phyloP scores from a whole-genome alignment of 805 yeast species.

The Saccharomycopsis babjevae region DNA sequence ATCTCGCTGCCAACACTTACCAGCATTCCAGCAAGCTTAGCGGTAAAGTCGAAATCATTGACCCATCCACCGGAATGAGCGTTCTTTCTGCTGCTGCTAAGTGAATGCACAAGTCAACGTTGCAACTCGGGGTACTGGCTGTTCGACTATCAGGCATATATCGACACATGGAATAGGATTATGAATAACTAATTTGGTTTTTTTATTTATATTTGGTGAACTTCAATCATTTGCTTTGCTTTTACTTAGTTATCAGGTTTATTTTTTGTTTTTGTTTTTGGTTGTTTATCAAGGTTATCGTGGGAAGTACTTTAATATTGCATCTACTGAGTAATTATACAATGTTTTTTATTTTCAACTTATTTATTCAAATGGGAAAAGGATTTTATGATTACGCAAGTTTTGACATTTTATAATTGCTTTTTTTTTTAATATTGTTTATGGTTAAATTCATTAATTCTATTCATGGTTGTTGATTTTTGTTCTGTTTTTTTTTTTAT shows the following conservation, averaged over 20 bases:
- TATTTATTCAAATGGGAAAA: neutral
- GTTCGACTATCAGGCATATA: neutral
- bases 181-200: neutral
- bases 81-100: conserved; percentile 2
- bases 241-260: neutral
- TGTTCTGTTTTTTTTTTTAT: neutral
- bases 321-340: neutral
- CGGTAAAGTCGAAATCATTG: conserved; percentile 13
- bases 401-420: neutral
- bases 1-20: neutral
- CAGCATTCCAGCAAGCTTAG: conserved; percentile 9
- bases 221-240: neutral
- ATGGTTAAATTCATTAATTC: neutral
- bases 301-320: neutral
- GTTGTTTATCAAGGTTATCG: neutral
- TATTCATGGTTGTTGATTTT: neutral
- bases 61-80: conserved; percentile 15
- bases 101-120: neutral
- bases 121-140: neutral
- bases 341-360: neutral
- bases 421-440: neutral
- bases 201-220: neutral
- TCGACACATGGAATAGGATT: neutral
- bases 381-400: neutral
- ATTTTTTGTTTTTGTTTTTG: neutral